Evolutionary conservation across 192 early-diverging fungal genomes (phyloP), one percentile per base, ranked within the genome.

Genomic region (Backusella parvicylindrica): DNA sequence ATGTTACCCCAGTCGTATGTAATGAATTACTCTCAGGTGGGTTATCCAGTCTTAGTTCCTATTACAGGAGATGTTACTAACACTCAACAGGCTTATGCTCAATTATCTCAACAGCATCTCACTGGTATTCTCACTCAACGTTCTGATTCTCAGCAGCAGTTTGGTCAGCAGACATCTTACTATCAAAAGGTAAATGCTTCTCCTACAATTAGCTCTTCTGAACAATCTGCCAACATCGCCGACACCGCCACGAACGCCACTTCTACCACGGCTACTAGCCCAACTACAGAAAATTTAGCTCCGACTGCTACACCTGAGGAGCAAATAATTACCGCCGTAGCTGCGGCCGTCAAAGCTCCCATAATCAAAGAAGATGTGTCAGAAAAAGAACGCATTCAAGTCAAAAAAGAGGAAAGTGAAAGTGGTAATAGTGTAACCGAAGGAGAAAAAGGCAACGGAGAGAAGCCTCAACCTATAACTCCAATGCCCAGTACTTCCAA

Each of bases 401-500:
- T 47, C 18, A 70, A 60, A 60, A 9, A 60, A 60, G 23, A 60
- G 12, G 53, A 26, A 60, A 28, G 12, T 3, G 11, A 2, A 60
- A 11, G 53, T 28, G 23, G 9, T 0, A 56, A 60, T 15, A 8
- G 23, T 12, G 53, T 12, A 33, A n/a, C 40, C 43, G 23, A 26
- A 41, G 37, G 21, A 11, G 21, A 23, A 26, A 26, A 70, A 43
- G 3, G 36, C 15, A 47, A 47, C 13, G 8, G 60, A 1, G 71
- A 72, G n/a, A 60, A 72, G 11, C 56, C n/a, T 41, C 73, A 67
- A n/a, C 75, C 83, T 21, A 75, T 79, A 26, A 68, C 77, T 56
- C 79, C 79, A 60, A 72, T 78, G 18, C 80, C 80, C 6, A 81
- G 70, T 49, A 76, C 74, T 69, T 72, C 76, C 12, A 75, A 40